phyloP scores from a whole-genome alignment of 768 basidiomycete species.

The Hebeloma cylindrosporum region DNA sequence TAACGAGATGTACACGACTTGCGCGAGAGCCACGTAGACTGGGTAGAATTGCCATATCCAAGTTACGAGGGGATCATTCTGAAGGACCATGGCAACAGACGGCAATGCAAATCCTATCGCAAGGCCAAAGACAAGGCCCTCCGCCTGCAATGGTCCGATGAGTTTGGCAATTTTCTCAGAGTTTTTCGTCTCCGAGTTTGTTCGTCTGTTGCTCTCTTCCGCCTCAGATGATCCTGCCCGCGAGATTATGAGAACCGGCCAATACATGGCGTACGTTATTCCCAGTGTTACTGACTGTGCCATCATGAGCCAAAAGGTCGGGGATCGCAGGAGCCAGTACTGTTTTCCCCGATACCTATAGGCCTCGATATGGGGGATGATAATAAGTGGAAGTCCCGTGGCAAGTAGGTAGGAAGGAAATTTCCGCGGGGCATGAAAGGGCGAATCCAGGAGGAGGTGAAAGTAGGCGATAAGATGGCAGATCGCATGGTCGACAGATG shows the following conservation, averaged over 20 bases:
- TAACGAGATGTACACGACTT: neutral
- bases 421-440: neutral
- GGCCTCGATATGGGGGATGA: constrained; percentile 2
- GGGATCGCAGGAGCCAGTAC: constrained; percentile 4
- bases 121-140: constrained; percentile 2
- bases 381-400: constrained; percentile 7
- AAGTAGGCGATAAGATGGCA: constrained; percentile 6
- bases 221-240: neutral
- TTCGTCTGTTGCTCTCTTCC: no score
- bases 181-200: neutral
- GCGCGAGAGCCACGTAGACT: constrained; percentile 4
- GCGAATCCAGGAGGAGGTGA: constrained; percentile 11
- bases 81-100: constrained; percentile 6
- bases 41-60: constrained; percentile 12
- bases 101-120: neutral
- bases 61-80: constrained; percentile 2
- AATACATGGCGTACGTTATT: constrained; percentile 5
- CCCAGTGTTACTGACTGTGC: constrained; percentile 2
- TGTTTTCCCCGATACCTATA: constrained; percentile 3
- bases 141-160: neutral
- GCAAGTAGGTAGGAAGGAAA: constrained; percentile 8
- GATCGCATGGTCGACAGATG: constrained; percentile 2
- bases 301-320: constrained; percentile 10
- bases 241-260: constrained; percentile 5
- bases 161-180: neutral